phyloP scores from a whole-genome alignment of 352 stramenopile species.

The Pythium aquatile region DNA sequence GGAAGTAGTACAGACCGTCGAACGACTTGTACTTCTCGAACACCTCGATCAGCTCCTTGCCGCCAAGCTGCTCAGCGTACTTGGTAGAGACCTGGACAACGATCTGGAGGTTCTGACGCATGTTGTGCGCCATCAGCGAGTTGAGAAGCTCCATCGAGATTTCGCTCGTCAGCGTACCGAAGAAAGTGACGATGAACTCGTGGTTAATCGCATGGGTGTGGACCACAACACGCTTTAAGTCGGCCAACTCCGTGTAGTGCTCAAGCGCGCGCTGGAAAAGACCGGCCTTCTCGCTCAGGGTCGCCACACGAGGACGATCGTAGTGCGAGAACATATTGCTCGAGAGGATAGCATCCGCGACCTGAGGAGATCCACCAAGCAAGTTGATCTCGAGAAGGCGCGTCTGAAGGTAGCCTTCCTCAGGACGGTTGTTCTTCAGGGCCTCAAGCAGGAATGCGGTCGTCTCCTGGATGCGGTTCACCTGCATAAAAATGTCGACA shows the following conservation, averaged over 20 bases:
- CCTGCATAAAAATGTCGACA: conserved; percentile 99
- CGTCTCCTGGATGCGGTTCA: conserved; percentile 98
- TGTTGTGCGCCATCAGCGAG: conserved; percentile 97
- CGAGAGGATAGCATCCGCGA: conserved; percentile 99
- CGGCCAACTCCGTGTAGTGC: conserved; percentile 98
- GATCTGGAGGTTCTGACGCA: conserved; percentile 98
- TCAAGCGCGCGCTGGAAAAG: conserved; percentile 99
- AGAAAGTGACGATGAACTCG: conserved; percentile 99
- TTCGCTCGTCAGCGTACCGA: conserved; percentile 97
- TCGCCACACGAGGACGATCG: conserved; percentile 96
- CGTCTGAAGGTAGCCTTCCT: conserved; percentile 99
- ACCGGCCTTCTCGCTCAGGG: conserved; percentile 97
- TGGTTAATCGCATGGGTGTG: conserved; percentile 92
- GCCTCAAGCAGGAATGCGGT: conserved; percentile 99
- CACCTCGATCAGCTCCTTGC: conserved; percentile 96
- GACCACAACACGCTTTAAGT: conserved; percentile 96
- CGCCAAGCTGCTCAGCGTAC: conserved; percentile 91
- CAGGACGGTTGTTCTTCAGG: conserved; percentile 98
- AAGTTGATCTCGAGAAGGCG: conserved; percentile 99
- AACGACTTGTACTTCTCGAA: conserved; percentile 99
- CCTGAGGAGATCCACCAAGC: conserved; percentile 97
- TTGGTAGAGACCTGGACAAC: conserved; percentile 98
- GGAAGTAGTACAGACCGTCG: conserved; percentile 99
- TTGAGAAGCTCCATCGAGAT: conserved; percentile 98
- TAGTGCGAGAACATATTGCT: conserved; percentile 99